Base-by-base conservation (phyloP, 225 moss, liverwort and hornwort species). In the Takakia lepidozioides region DNA sequence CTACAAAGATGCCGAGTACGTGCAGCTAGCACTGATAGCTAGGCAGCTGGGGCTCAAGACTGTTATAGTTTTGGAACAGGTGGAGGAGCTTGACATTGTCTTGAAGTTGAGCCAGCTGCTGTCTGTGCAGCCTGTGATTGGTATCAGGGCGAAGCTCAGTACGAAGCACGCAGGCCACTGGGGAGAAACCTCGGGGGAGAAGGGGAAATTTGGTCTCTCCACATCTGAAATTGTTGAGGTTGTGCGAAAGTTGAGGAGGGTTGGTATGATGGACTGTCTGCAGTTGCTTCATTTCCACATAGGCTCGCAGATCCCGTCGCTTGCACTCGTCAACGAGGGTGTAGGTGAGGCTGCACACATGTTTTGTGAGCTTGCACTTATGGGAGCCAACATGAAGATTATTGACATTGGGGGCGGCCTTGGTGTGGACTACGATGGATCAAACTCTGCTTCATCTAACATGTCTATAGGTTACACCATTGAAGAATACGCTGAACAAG, bases 151-250 rank as follows among this genome's bases (percentile, higher is more conserved):
- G 10, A 93, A 93, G 64, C 70, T 93, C 25, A 81, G 83, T 41
- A 88, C 88, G 18, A 93, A 84, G 51, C 93, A 93, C 27, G 93
- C 78, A 0, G 93, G 93, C 0, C 93, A 93, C 38, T 93, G 93
- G 93, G 93, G 93, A 0, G 89, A 89, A 27, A 93, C 88, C 0
- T 93, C 89, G 0, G 93, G 93, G 14, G 89, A 89, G 61, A 84
- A 86, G 37, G 89, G 93, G 0, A 89, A 93, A 71, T 93, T 93
- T 29, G 93, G 93, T 14, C 65, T 93, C 19, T 81, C 86, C 0
- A 23, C 74, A 0, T 61, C 77, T 9, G 89, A 89, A 66, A 89
- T 93, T 40, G 85, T 88, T 10, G 67, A 70, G 23, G 78, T 93
- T 23, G 86, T 93, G 32, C 74, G 70, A 38, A 66, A 68, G n/a